A percentile compares a stretch with the other conserved stretches of the same genome.
Evolutionary conservation across 768 basidiomycete species (phyloP).

Genomic region (Suillus alpinus): DNA sequence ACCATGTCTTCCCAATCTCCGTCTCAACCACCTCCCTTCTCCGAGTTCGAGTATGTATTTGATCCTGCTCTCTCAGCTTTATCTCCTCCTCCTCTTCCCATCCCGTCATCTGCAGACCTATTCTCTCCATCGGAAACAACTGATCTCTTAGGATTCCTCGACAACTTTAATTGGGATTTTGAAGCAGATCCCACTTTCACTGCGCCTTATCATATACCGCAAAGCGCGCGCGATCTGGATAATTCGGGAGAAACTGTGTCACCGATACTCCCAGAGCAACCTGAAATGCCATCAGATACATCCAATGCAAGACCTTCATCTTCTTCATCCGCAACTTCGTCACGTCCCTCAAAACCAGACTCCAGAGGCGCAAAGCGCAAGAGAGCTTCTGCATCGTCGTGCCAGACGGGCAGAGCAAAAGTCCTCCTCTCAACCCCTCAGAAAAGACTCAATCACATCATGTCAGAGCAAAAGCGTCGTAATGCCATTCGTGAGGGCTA

Average conservation of each 20-base stretch:
- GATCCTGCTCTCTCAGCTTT: slow-evolving; percentile 55
- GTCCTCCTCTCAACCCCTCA: slow-evolving; percentile 78
- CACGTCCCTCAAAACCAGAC: slow-evolving; percentile 11
- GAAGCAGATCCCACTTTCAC: slow-evolving; percentile 35
- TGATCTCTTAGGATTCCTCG: slow-evolving; percentile 78
- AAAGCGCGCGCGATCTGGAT: not conserved
- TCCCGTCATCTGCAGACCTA: slow-evolving; percentile 73
- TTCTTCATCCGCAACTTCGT: slow-evolving; percentile 8
- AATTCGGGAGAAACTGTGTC: slow-evolving; percentile 3
- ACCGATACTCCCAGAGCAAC: not conserved
- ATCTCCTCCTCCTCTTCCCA: slow-evolving; percentile 58
- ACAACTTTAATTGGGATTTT: slow-evolving; percentile 73
- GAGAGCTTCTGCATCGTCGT: slow-evolving; percentile 16
- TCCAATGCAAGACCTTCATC: slow-evolving; percentile 4
- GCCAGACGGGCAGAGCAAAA: slow-evolving; percentile 44
- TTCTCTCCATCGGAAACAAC: slow-evolving; percentile 78
- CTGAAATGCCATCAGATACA: not conserved
- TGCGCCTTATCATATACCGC: slow-evolving; percentile 8
- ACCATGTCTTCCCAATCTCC: slow-evolving; percentile 28
- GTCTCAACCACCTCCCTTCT: slow-evolving; percentile 54
- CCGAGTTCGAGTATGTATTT: slow-evolving; percentile 73
- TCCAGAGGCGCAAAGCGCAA: slow-evolving; percentile 21
- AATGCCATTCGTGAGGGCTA: slow-evolving; percentile 92
- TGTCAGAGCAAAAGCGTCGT: slow-evolving; percentile 91
- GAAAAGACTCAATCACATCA: slow-evolving; percentile 89